Evolutionary conservation across 305 asterid genomes (phyloP), one percentile per base, ranked within the genome.

Genomic region (Andrographis paniculata): DNA sequence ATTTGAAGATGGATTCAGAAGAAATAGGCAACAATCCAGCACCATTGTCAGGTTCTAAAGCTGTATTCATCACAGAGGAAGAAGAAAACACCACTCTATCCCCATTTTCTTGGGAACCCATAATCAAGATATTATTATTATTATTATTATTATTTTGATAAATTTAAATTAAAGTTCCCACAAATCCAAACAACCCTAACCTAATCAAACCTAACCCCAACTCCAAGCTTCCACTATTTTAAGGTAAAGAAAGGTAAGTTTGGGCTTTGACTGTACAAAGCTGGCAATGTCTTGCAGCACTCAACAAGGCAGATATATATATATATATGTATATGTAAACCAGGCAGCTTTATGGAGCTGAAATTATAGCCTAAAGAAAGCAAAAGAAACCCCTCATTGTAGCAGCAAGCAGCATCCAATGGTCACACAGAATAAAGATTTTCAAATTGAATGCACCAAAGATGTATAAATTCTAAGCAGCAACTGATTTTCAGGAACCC

Each of bases 321-420:
- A 83, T 77, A 70, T 68, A 8, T 8, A 24, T 8, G 8, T 78
- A 83, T 84, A 83, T 77, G 68, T 68, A 56, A 80, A 62, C 60
- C 52, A 72, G 80, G 84, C 95, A 84, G 92, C 95, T 80, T 87
- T 85, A 85, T 55, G 72, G 74, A 61, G 68, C 70, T 62, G 69
- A 45, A 67, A 59, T n/a, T n/a, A n/a, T 48, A 56, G 62, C 71
- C 52, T 76, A 78, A 83, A 62, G 47, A 66, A 80, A 70, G 62
- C 63, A 78, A 80, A 80, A 71, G 76, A 31, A 80, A 71, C n/a
- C n/a, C n/a, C n/a, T n/a, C n/a, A n/a, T n/a, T n/a, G n/a, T n/a
- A n/a, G n/a, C n/a, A n/a, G n/a, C n/a, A n/a, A n/a, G n/a, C n/a
- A n/a, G n/a, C n/a, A n/a, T n/a, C n/a, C n/a, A n/a, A n/a, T n/a